A percentile compares a stretch with the other conserved stretches of the same genome.
These are phyloP conservation scores for Paragyromitra xinjiangensis DNA, from an alignment of 495 filamentous ascomycete genomes.

Conservation along the genomic window DNA sequence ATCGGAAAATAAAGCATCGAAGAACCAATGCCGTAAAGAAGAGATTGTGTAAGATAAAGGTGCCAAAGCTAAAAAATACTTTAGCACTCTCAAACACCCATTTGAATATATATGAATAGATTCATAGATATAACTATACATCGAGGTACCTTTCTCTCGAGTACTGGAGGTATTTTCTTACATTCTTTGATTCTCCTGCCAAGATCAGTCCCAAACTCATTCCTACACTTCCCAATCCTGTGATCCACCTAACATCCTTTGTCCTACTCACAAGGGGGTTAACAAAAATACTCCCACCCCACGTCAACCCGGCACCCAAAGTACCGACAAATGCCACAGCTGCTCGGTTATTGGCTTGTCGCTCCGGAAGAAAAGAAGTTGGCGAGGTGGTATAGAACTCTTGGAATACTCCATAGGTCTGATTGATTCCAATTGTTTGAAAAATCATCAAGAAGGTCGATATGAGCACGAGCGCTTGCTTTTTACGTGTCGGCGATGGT, in stretches of 20 bases:
- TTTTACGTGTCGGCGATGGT: constrained; percentile 58
- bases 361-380: constrained; percentile 59
- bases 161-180: background rate
- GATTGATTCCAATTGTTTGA: constrained; percentile 65
- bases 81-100: background rate
- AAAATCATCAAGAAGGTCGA: constrained; percentile 62
- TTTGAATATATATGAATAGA: background rate
- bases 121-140: background rate
- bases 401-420: constrained; percentile 63
- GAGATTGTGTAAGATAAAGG: constrained; percentile 63
- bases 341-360: constrained; percentile 57
- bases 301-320: constrained; percentile 63
- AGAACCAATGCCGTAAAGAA: constrained; percentile 63
- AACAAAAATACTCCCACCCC: constrained; percentile 63
- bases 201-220: constrained; percentile 36
- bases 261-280: constrained; percentile 63
- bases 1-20: constrained; percentile 65
- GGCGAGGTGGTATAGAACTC: constrained; percentile 62
- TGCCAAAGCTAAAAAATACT: constrained; percentile 59
- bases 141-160: background rate
- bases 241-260: constrained; percentile 56
- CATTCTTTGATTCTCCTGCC: constrained; percentile 34
- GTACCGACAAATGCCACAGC: constrained; percentile 65
- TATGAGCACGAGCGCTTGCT: constrained; percentile 61
- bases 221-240: constrained; percentile 25